Evolutionary conservation across 108 stramenopile species (phyloP), one percentile per base, ranked within the genome.

Genomic region (Craspedostauros australis): DNA sequence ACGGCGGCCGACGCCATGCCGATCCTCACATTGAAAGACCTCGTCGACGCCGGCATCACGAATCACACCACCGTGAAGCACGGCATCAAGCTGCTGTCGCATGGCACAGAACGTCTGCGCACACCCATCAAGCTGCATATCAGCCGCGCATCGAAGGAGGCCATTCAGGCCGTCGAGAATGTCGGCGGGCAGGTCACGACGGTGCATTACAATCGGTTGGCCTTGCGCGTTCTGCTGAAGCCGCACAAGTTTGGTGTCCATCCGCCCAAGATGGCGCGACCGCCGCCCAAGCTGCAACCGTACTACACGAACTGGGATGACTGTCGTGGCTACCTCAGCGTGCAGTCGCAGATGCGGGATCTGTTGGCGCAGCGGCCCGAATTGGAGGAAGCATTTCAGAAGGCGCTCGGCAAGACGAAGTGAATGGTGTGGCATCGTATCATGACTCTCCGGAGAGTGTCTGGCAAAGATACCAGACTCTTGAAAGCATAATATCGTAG

Each of bases 101-200:
- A 80, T 4, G 93, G 89, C 5, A 72, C 67, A 42, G 82, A 85
- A 40, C 54, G 62, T 20, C 41, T 89, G 18, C 74, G 54, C 22
- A 64, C 82, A 18, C 75, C 79, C n/a, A 47, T 99, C 30, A 59
- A 84, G 42, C 54, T 99, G 40, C 91, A 96, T 62, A 91, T 99
- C 14, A 66, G 85, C 5, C 73, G 88, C 38, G 99, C 95, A 7
- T 90, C 88, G 34, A 43, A 68, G 23, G 50, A 45, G 33, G 99
- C 99, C 15, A 95, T 97, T 47, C 65, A 75, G 29, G 94, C 96
- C 31, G 71, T 98, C 2, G 99, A 99, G 62, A 56, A 42, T 5
- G 77, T 69, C 24, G 99, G 99, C 12, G 99, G 99, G 9, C 77
- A 86, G 39, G 89, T 99, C n/a, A 95, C 95, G 0, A 94, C 95